These are phyloP conservation scores for Argentina anserina DNA, from an alignment of 306 rosid genomes.

Conservation along the genomic window DNA sequence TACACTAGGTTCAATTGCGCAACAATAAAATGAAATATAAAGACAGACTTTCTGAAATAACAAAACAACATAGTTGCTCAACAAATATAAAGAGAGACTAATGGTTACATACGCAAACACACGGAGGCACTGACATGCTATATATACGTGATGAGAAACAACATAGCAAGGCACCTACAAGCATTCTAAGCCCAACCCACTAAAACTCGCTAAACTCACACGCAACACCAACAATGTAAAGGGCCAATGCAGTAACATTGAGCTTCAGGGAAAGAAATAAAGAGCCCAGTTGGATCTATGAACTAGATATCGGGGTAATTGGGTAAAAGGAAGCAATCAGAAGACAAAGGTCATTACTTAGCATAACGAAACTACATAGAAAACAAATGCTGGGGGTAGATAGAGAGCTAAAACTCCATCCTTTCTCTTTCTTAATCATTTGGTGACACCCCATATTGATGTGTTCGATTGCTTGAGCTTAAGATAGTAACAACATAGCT, in stretches of 20 bases:
- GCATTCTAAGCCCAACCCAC: not conserved
- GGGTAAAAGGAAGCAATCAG: not conserved
- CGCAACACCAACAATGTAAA: not conserved
- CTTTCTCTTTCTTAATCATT: not conserved
- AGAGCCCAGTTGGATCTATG: not conserved
- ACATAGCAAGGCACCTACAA: too few species aligned
- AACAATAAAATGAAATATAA: too few species aligned
- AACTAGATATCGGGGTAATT: not conserved
- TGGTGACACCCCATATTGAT: not conserved
- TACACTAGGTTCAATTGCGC: too few species aligned
- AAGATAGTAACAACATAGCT: not conserved
- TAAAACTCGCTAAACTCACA: not conserved
- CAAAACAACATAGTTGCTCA: not conserved
- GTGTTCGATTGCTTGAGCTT: not conserved
- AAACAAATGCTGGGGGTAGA: not conserved
- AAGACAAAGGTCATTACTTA: not conserved
- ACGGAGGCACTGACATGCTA: not conserved
- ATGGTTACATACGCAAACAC: not conserved
- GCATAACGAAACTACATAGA: not conserved
- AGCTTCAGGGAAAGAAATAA: not conserved
- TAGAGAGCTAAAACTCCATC: not conserved
- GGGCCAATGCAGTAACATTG: too few species aligned
- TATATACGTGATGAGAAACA: too few species aligned
- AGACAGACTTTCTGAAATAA: too few species aligned
- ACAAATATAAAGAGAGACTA: too few species aligned